Evolutionary conservation across 352 stramenopile species (phyloP).

Genomic region (Phytopythium mirpurense): DNA sequence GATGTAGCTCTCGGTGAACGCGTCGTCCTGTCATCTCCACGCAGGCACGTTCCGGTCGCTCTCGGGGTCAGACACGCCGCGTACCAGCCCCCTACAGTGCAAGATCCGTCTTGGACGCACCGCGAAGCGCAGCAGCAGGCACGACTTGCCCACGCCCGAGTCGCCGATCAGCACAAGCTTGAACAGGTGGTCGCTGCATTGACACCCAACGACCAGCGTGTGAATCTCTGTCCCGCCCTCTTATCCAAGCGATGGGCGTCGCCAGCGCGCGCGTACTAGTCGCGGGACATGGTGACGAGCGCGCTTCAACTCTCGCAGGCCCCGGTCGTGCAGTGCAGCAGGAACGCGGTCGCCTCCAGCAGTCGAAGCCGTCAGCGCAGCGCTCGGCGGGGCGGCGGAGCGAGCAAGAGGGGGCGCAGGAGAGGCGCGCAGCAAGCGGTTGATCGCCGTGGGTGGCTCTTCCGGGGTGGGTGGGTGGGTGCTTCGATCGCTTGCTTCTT

Average conservation of each 20-base stretch:
- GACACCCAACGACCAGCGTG: neutral
- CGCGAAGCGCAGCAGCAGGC: constrained; percentile 95
- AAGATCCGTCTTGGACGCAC: too few relatives aligned
- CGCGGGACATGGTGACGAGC: constrained; percentile 52
- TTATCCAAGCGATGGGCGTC: neutral
- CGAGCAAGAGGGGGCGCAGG: neutral
- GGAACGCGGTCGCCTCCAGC: neutral
- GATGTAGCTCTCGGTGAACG: constrained; percentile 98
- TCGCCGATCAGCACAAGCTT: constrained; percentile 99
- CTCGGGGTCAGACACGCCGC: neutral
- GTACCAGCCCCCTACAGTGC: too few relatives aligned
- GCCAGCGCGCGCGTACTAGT: constrained; percentile 49
- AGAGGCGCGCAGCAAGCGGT: neutral
- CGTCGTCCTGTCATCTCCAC: constrained; percentile 78
- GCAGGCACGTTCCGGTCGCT: neutral
- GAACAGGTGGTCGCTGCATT: constrained; percentile 91
- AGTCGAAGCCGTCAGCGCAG: neutral
- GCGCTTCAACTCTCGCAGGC: constrained; percentile 1
- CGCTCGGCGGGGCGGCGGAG: neutral
- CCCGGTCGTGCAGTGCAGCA: neutral
- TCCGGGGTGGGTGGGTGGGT: neutral
- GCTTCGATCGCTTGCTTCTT: neutral
- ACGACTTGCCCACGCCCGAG: constrained; percentile 98
- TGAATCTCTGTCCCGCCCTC: constrained; percentile 4
- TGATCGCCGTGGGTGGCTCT: neutral